Conservation (phyloP, 768 basidiomycete genomes). For the Termitomyces sp. region DNA sequence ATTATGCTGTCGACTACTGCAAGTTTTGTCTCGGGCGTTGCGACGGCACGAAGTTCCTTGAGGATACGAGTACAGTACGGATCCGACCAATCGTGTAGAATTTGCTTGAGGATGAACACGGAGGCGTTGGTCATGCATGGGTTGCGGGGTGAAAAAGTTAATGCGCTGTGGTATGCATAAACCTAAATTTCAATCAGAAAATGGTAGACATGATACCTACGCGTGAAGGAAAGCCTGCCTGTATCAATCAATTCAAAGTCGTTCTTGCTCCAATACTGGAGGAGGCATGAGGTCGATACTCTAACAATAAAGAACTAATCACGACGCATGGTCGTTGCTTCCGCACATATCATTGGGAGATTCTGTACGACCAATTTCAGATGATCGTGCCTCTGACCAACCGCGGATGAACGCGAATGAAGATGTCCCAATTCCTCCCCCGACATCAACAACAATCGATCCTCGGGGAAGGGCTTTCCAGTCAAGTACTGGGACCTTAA, state of each 20-base stretch:
- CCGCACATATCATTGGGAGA: conserved; percentile 11
- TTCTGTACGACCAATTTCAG: conserved; percentile 24
- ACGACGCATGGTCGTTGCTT: conserved; percentile 7
- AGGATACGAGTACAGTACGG: conserved; percentile 25
- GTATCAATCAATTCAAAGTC: not conserved
- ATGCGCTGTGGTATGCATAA: conserved; percentile 17
- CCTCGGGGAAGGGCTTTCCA: conserved; percentile 19
- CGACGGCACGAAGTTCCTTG: conserved; percentile 25
- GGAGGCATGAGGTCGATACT: not conserved
- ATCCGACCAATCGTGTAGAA: conserved; percentile 38
- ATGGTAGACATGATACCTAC: not conserved
- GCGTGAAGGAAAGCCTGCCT: conserved; percentile 1
- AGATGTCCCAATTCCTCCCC: conserved; percentile 23
- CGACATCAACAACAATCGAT: conserved; percentile 25
- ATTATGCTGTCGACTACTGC: conserved; percentile 33
- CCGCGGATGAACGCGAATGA: too few relatives aligned
- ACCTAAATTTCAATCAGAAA: not conserved
- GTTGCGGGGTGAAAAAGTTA: conserved; percentile 34
- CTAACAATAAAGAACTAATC: too few relatives aligned
- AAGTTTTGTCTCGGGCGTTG: conserved; percentile 27
- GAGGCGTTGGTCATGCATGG: conserved; percentile 24
- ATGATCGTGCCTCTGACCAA: conserved; percentile 16
- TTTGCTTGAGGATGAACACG: conserved; percentile 29
- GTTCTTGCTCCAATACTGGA: conserved; percentile 4
- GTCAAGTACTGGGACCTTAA: conserved; percentile 14